phyloP scores from a whole-genome alignment of 2,329 filamentous ascomycete genomes.

The Nannizziopsis barbatae region DNA sequence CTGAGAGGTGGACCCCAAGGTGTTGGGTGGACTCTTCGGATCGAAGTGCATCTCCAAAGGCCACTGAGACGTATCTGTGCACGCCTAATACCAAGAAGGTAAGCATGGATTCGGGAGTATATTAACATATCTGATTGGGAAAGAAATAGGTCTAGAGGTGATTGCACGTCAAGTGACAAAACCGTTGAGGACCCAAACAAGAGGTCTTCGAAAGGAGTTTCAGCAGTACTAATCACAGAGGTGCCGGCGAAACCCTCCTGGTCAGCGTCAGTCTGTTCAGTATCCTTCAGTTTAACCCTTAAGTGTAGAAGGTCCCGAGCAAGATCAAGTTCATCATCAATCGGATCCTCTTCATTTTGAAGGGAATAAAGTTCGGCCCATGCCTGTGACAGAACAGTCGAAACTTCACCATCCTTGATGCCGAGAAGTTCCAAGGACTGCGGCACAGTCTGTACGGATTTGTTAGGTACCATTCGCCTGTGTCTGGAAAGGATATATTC shows the following conservation, averaged over 20 bases:
- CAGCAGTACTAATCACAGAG: constrained; percentile 30
- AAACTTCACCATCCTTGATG: constrained; percentile 79
- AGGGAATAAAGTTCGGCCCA: constrained; percentile 71
- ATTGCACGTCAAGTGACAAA: constrained; percentile 60
- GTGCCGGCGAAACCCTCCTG: constrained; percentile 21
- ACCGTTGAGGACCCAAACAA: constrained; percentile 66
- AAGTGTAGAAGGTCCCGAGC: constrained; percentile 68
- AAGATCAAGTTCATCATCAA: constrained; percentile 65
- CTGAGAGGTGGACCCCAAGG: constrained; percentile 56
- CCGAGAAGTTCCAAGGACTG: constrained; percentile 49
- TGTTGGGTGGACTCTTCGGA: constrained; percentile 65
- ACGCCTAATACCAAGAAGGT: constrained; percentile 72
- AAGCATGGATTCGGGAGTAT: constrained; percentile 79
- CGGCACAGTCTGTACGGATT: constrained; percentile 19
- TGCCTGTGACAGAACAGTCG: constrained; percentile 61
- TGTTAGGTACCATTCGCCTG: constrained; percentile 37
- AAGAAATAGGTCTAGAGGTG: constrained; percentile 82
- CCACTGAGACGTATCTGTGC: constrained; percentile 75
- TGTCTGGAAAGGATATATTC: constrained; percentile 64
- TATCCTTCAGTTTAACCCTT: constrained; percentile 11
- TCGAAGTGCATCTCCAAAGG: constrained; percentile 72
- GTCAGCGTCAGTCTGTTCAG: constrained; percentile 8
- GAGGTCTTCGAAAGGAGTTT: constrained; percentile 58
- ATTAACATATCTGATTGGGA: constrained; percentile 61
- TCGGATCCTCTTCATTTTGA: constrained; percentile 63